phyloP scores from a whole-genome alignment of 2,329 filamentous ascomycete species.

The Aspergillus felis region DNA sequence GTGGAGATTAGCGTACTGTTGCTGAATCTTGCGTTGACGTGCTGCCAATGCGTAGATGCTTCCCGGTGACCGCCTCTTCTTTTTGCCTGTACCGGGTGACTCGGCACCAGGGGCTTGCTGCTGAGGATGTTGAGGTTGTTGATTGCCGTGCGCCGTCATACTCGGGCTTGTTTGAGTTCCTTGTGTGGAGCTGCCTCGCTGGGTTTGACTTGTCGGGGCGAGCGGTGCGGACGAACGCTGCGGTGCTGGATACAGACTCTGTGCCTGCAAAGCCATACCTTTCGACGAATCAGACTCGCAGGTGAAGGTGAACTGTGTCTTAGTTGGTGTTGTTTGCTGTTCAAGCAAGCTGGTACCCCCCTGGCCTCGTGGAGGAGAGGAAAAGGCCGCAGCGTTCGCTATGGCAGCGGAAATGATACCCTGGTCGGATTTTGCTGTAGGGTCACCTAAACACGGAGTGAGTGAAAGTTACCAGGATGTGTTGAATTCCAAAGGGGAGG shows the following conservation, averaged over 20 bases:
- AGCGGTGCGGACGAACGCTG: constrained; percentile 33
- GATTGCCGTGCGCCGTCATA: constrained; percentile 35
- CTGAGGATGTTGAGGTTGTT: constrained; percentile 24
- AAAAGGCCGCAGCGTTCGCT: constrained; percentile 74
- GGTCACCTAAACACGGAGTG: constrained; percentile 27
- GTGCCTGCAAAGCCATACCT: constrained; percentile 70
- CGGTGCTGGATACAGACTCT: constrained; percentile 41
- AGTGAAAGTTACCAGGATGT: constrained; percentile 10
- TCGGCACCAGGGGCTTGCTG: constrained; percentile 41
- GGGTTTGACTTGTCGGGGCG: constrained; percentile 27
- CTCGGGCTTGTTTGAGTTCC: constrained; percentile 55
- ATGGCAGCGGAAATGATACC: constrained; percentile 93
- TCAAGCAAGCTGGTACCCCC: constrained; percentile 77
- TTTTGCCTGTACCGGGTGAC: constrained; percentile 52
- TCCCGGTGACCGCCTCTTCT: constrained; percentile 62
- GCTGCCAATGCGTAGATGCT: constrained; percentile 73
- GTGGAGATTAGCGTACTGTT: constrained; percentile 71
- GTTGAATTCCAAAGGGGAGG: constrained; percentile 19
- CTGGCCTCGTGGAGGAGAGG: constrained; percentile 59
- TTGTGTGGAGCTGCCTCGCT: constrained; percentile 47
- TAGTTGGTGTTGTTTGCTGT: constrained; percentile 66
- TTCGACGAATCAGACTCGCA: constrained; percentile 86
- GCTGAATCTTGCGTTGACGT: constrained; percentile 70
- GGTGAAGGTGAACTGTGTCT: constrained; percentile 93
- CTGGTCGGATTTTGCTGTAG: constrained; percentile 48